Percentiles rank a stretch among this genome's conserved stretches.
These are phyloP conservation scores for Aspergillus sp. DNA, from an alignment of 2,329 filamentous ascomycete species.

Conservation along the genomic window DNA sequence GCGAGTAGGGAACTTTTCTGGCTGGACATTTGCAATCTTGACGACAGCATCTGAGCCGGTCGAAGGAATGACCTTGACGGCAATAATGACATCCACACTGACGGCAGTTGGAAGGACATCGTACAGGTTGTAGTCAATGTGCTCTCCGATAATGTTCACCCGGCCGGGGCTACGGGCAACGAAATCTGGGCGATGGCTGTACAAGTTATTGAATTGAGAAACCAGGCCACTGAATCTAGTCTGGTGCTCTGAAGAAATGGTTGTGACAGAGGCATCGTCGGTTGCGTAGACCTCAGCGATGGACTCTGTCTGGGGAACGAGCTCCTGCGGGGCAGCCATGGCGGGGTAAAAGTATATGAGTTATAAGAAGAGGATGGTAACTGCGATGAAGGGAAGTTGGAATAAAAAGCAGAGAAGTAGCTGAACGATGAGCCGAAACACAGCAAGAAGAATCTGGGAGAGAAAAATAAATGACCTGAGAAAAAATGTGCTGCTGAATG, in stretches of 20 bases:
- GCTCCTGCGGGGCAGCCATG: constrained; percentile 37
- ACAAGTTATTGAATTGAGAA: constrained; percentile 63
- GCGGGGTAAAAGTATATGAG: constrained; percentile 18
- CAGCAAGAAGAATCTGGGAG: too few species aligned
- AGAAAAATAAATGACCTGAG: too few species aligned
- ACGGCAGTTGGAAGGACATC: constrained; percentile 94
- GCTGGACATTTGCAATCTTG: constrained; percentile 74
- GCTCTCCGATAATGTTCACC: constrained; percentile 98
- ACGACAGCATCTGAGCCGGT: constrained; percentile 55
- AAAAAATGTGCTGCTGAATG: too few species aligned
- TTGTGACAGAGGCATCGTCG: constrained; percentile 68
- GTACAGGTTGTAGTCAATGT: constrained; percentile 98
- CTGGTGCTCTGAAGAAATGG: constrained; percentile 63
- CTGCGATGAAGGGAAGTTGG: too few species aligned
- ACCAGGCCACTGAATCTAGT: constrained; percentile 73
- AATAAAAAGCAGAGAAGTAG: too few species aligned
- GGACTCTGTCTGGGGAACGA: constrained; percentile 69
- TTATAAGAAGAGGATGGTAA: background rate
- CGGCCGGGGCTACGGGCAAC: constrained; percentile 86
- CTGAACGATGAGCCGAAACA: too few species aligned
- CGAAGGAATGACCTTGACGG: constrained; percentile 55
- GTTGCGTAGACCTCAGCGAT: constrained; percentile 79
- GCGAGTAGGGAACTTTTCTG: constrained; percentile 67
- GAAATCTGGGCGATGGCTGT: constrained; percentile 69
- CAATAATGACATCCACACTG: constrained; percentile 83